Percentiles rank a stretch among this genome's conserved stretches.
Evolutionary conservation across 371 early-diverging fungal species (phyloP).

Genomic region (Fennellomyces sp.): DNA sequence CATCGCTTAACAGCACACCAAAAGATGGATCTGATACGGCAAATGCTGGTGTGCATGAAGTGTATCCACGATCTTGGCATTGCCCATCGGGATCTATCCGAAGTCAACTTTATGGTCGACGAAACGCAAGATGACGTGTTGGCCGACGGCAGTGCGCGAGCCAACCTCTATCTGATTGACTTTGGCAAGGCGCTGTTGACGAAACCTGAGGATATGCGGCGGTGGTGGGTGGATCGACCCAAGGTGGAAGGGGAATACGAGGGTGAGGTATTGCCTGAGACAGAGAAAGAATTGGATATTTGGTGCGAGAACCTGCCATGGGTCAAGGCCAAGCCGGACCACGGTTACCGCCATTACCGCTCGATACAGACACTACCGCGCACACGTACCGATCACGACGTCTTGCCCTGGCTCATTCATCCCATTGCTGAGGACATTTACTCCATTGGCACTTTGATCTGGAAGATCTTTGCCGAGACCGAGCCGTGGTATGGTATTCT

Average conservation of each 20-base stretch:
- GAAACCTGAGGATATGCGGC: conserved; percentile 35
- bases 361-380: conserved; percentile 67
- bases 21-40: conserved; percentile 58
- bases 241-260: conserved; percentile 23
- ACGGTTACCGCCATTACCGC: conserved; percentile 56
- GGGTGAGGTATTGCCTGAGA: conserved; percentile 38
- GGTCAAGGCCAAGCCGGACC: conserved; percentile 58
- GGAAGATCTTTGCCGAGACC: conserved; percentile 65
- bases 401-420: conserved; percentile 51
- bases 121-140: conserved; percentile 34
- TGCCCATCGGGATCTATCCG: conserved; percentile 66
- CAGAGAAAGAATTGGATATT: conserved; percentile 37
- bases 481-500: conserved; percentile 68
- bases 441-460: conserved; percentile 65
- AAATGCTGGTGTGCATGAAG: conserved; percentile 57
- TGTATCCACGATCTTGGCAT: conserved; percentile 57
- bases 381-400: conserved; percentile 42
- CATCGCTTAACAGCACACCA: conserved; percentile 56
- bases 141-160: conserved; percentile 48
- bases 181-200: conserved; percentile 65
- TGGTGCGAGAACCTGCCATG: conserved; percentile 53
- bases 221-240: conserved; percentile 55
- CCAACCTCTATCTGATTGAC: conserved; percentile 59
- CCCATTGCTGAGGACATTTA: conserved; percentile 67
- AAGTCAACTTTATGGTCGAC: conserved; percentile 71